phyloP scores from a whole-genome alignment of 2,329 filamentous ascomycete species.

The Xylaria sp. region DNA sequence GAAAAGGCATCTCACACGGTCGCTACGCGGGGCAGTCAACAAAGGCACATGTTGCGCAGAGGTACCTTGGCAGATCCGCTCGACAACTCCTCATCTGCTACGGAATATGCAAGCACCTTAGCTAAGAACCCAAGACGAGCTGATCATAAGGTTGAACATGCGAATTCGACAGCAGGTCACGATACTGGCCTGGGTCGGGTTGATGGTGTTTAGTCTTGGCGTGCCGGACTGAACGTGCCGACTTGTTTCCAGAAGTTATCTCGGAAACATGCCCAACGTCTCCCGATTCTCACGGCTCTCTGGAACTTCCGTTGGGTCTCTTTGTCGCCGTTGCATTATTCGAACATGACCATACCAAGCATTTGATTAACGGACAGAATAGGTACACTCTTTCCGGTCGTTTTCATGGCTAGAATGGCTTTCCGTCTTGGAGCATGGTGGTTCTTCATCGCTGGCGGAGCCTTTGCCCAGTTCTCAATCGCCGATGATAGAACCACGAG shows the following conservation, averaged over 20 bases:
- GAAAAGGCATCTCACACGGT: background rate
- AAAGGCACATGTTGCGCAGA: no score
- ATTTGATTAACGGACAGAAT: background rate
- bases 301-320: background rate
- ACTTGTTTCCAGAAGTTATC: background rate
- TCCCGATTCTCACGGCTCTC: background rate
- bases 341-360: background rate
- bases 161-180: background rate
- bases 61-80: no score
- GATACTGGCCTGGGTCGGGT: background rate
- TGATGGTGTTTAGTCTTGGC: background rate
- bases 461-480: slow-evolving; percentile 32
- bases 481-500: slow-evolving; percentile 38
- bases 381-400: background rate
- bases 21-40: no score
- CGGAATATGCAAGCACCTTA: background rate
- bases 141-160: background rate
- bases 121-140: background rate
- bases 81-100: background rate
- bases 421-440: slow-evolving; percentile 21
- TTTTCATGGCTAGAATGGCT: slow-evolving; percentile 20
- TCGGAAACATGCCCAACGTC: background rate
- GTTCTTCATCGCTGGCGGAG: slow-evolving; percentile 22
- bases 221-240: background rate
- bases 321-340: background rate